Percentiles rank a stretch among this genome's conserved stretches.
Evolutionary conservation across 495 filamentous ascomycete species (phyloP).

Genomic region (Astrocystis sublimbata): DNA sequence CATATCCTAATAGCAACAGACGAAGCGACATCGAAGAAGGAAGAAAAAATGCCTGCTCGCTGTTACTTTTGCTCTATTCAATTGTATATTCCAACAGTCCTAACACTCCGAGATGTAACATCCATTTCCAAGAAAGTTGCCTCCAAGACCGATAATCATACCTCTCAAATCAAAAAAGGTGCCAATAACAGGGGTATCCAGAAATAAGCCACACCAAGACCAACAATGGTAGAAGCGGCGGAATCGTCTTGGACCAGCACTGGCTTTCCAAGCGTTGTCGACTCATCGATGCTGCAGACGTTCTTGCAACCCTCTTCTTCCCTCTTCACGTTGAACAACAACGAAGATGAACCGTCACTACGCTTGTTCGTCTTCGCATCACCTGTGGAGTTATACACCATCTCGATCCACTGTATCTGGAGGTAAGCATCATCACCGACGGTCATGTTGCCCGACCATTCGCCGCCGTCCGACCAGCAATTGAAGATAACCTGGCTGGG

Average conservation of each 20-base stretch:
- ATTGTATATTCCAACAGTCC: not conserved
- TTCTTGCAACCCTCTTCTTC: slow-evolving; percentile 34
- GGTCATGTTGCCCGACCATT: slow-evolving; percentile 73
- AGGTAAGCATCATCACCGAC: slow-evolving; percentile 59
- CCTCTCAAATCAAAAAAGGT: slow-evolving; percentile 21
- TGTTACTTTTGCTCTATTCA: not conserved
- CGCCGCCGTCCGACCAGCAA: slow-evolving; percentile 74
- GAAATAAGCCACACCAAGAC: slow-evolving; percentile 14
- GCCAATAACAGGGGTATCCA: slow-evolving; percentile 28
- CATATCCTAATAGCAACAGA: no score
- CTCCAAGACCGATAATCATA: not conserved
- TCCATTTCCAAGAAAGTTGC: no score
- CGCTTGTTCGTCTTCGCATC: slow-evolving; percentile 5
- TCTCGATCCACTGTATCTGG: slow-evolving; percentile 73
- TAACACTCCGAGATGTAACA: not conserved
- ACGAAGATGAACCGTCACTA: not conserved
- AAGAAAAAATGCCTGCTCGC: not conserved
- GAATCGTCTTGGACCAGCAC: slow-evolving; percentile 48
- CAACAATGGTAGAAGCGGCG: slow-evolving; percentile 25
- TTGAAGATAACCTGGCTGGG: slow-evolving; percentile 66
- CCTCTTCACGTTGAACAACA: slow-evolving; percentile 17
- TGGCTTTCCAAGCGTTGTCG: slow-evolving; percentile 41
- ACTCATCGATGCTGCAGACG: slow-evolving; percentile 55
- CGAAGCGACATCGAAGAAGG: no score
- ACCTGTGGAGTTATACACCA: slow-evolving; percentile 63